A percentile compares a stretch with the other conserved stretches of the same genome.
Conservation (phyloP, 225 moss, liverwort and hornwort genomes). For the Straminergon stramineum region DNA sequence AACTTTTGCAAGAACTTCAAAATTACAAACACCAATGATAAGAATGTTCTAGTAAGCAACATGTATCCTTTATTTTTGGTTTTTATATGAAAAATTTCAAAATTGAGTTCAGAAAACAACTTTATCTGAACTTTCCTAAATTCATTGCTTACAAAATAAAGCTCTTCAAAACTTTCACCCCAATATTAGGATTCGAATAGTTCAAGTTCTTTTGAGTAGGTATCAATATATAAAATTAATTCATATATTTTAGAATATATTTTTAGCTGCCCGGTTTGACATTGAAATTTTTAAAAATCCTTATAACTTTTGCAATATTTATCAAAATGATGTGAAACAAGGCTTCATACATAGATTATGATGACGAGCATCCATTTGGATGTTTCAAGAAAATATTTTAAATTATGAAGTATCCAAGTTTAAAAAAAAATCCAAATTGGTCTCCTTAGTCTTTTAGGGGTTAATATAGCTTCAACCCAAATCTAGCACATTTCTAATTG, state of each 20-base stretch:
- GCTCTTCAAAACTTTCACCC: neutral
- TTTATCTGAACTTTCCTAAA: neutral
- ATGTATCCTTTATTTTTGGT: neutral
- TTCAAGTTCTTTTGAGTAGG: neutral
- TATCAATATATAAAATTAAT: neutral
- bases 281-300: neutral
- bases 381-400: neutral
- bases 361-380: neutral
- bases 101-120: neutral
- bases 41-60: neutral
- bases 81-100: neutral
- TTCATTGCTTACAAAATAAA: neutral
- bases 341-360: neutral
- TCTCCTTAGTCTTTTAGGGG: neutral
- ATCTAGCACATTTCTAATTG: neutral
- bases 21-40: neutral
- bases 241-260: no score
- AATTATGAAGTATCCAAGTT: fast-evolving
- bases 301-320: neutral
- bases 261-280: fast-evolving
- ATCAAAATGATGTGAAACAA: fast-evolving
- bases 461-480: neutral
- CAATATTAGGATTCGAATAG: neutral
- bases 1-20: neutral
- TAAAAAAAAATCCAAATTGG: neutral